Conservation (phyloP, 768 basidiomycete genomes). For the Suillus sp. region DNA sequence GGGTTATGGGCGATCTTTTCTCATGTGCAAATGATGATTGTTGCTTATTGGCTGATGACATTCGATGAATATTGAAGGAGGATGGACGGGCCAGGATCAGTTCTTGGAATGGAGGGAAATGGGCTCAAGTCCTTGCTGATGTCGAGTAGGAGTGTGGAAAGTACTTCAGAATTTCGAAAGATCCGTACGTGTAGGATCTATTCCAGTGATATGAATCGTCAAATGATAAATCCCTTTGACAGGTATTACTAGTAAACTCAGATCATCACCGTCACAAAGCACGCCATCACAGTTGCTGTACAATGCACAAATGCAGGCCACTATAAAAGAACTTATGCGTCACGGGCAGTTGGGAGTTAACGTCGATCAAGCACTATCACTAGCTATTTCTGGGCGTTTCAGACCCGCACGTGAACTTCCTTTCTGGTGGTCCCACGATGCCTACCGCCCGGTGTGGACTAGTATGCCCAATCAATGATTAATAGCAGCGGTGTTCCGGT, state of each 20-base stretch:
- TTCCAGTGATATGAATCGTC: not conserved
- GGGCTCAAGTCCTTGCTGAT: constrained; percentile 26
- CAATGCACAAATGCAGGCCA: not conserved
- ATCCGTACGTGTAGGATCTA: not conserved
- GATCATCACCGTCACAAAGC: not conserved
- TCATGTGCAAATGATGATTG: constrained; percentile 11
- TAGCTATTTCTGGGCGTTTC: not conserved
- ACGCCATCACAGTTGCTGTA: not conserved
- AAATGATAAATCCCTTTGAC: not conserved
- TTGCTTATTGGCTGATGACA: constrained; percentile 1
- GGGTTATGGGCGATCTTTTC: constrained; percentile 10
- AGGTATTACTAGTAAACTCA: too few relatives aligned
- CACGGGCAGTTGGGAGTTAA: not conserved
- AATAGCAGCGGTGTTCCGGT: not conserved
- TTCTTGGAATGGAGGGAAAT: constrained; percentile 28
- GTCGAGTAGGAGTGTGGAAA: constrained; percentile 29
- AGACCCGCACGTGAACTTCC: not conserved
- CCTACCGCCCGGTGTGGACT: not conserved
- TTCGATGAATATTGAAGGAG: constrained; percentile 19
- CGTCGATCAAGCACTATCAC: not conserved
- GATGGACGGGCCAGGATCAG: constrained; percentile 32
- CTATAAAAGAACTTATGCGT: not conserved
- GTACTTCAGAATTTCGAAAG: constrained; percentile 4
- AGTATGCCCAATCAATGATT: not conserved
- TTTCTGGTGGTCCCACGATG: not conserved